Percentiles rank a stretch among this genome's conserved stretches.
Conservation (phyloP, 2,329 filamentous ascomycete genomes). For the Colletotrichum sp. region DNA sequence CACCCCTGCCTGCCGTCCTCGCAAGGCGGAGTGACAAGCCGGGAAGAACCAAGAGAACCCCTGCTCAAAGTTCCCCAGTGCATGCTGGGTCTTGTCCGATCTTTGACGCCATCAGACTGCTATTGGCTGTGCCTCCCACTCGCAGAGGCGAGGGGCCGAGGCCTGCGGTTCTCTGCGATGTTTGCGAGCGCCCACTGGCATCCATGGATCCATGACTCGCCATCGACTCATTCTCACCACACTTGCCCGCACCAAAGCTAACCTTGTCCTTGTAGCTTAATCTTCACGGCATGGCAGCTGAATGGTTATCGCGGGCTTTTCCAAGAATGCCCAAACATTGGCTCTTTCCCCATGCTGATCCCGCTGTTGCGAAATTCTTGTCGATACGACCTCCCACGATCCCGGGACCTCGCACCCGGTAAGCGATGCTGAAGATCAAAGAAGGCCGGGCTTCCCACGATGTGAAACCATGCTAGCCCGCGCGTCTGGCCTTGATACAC, state of each 20-base stretch:
- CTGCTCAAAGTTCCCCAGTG: background rate
- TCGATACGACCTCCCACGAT: slow-evolving; percentile 1
- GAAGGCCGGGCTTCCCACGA: background rate
- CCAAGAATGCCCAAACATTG: background rate
- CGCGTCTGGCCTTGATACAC: background rate
- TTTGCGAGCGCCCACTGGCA: background rate
- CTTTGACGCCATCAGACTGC: background rate
- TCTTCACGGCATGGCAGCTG: background rate
- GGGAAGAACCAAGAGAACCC: background rate
- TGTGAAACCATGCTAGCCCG: background rate
- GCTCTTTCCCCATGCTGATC: background rate
- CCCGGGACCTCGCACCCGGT: background rate
- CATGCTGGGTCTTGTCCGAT: background rate
- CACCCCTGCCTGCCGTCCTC: background rate
- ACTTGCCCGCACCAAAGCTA: background rate
- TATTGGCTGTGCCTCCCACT: background rate
- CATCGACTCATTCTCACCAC: background rate
- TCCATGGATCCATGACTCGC: slow-evolving; percentile 10
- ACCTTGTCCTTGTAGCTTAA: slow-evolving; percentile 10
- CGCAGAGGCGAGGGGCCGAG: background rate
- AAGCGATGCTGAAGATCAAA: background rate
- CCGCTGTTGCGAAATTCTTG: background rate
- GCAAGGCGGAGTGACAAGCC: background rate
- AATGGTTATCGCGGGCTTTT: background rate
- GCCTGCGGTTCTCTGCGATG: background rate